Percentiles rank a stretch among this genome's conserved stretches.
phyloP scores from a whole-genome alignment of 1,284 basidiomycete species.

The Ustilago loliicola region DNA sequence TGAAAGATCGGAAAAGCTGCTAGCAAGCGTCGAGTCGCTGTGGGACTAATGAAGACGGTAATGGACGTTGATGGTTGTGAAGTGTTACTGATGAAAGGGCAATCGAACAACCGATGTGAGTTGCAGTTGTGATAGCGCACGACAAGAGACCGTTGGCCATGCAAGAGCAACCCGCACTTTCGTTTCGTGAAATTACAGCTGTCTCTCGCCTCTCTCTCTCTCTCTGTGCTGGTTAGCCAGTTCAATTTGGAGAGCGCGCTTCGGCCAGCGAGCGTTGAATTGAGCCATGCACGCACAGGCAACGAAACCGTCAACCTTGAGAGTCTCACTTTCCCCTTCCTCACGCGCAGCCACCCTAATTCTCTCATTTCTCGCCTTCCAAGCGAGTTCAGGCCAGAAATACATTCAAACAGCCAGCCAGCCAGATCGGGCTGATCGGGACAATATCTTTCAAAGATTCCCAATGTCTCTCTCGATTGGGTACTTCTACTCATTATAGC shows the following conservation, averaged over 20 bases:
- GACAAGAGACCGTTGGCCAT: neutral
- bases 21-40: neutral
- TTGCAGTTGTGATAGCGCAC: constrained; percentile 5
- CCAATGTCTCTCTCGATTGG: no score
- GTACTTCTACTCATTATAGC: no score
- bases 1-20: no score
- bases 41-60: neutral
- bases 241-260: neutral
- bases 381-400: neutral
- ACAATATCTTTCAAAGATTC: neutral
- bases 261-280: neutral
- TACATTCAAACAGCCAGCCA: no score
- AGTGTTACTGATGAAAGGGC: neutral
- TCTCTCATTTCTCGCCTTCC: neutral
- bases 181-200: constrained; percentile 2
- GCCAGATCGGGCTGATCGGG: neutral
- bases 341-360: constrained; percentile 3
- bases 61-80: neutral
- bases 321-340: neutral
- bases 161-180: constrained; percentile 6
- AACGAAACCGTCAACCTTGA: neutral
- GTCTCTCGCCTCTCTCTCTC: neutral
- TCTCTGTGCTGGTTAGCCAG: neutral
- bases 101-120: neutral
- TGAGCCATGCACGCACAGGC: constrained; percentile 1